Evolutionary conservation across 2,329 filamentous ascomycete genomes (phyloP).

Genomic region (Chaetomiaceae sp.): DNA sequence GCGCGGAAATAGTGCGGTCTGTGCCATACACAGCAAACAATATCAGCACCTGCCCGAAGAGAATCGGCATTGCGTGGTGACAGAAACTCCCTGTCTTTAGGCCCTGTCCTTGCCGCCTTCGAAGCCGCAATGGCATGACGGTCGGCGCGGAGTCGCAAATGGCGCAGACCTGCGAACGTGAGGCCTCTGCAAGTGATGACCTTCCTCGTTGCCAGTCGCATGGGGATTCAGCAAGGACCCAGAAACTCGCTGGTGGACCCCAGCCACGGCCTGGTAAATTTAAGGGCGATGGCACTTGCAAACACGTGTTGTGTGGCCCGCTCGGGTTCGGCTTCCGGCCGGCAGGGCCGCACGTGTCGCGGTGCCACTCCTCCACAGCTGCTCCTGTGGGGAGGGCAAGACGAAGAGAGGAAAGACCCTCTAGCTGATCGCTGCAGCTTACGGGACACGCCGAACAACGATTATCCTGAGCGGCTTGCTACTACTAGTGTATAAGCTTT

Average conservation of each 20-base stretch:
- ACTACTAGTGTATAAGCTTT: too few relatives aligned
- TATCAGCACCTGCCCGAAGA: too few relatives aligned
- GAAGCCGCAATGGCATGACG: background rate
- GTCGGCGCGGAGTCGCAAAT: background rate
- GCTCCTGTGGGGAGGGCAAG: background rate
- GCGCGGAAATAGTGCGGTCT: too few relatives aligned
- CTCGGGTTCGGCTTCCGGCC: constrained; percentile 8
- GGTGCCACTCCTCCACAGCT: constrained; percentile 10
- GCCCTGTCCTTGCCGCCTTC: background rate
- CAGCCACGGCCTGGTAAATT: constrained; percentile 1
- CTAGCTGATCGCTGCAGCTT: too few relatives aligned
- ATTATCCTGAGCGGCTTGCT: too few relatives aligned
- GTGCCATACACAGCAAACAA: too few relatives aligned
- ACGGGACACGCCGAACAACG: too few relatives aligned
- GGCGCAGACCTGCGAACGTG: too few relatives aligned
- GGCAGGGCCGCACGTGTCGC: constrained; percentile 14
- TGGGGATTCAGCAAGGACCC: background rate
- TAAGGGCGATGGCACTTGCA: constrained; percentile 15
- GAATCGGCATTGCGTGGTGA: too few relatives aligned
- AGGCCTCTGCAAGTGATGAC: background rate
- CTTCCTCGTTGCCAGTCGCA: background rate
- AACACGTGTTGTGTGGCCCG: constrained; percentile 9
- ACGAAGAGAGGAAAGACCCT: too few relatives aligned
- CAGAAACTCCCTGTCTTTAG: too few relatives aligned
- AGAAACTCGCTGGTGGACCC: background rate